A percentile compares a stretch with the other conserved stretches of the same genome.
phyloP scores from a whole-genome alignment of 2,329 filamentous ascomycete species.

The Pestalotiopsis sp. region DNA sequence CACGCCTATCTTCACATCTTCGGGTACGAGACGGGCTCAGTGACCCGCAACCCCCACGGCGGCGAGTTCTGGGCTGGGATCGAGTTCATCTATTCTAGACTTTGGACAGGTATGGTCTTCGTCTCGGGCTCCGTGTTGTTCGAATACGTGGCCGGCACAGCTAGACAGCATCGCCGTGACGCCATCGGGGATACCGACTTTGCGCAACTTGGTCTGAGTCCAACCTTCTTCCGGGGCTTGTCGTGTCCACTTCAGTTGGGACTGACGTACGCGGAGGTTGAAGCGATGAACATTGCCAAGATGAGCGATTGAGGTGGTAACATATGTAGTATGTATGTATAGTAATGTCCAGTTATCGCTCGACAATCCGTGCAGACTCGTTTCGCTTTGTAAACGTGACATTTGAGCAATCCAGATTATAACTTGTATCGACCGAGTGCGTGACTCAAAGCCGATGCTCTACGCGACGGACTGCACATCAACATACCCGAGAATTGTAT shows the following conservation, averaged over 20 bases:
- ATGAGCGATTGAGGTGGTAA: background rate
- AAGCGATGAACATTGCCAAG: background rate
- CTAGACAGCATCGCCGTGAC: background rate
- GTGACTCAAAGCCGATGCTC: too few species aligned
- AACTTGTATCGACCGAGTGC: too few species aligned
- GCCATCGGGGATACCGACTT: background rate
- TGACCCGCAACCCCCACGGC: background rate
- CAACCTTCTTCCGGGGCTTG: background rate
- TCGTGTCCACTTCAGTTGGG: background rate
- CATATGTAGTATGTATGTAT: background rate
- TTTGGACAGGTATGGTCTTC: background rate
- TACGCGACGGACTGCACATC: too few species aligned
- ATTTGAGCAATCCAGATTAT: too few species aligned
- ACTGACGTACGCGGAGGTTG: background rate
- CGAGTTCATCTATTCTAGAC: background rate
- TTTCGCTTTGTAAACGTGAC: too few species aligned
- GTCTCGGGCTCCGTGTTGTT: background rate
- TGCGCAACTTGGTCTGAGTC: background rate
- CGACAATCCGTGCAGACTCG: too few species aligned
- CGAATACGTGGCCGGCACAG: background rate
- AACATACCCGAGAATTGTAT: too few species aligned
- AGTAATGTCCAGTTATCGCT: background rate
- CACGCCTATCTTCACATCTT: constrained; percentile 1
- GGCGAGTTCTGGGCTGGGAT: background rate
- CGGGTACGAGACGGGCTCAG: background rate